phyloP scores from a whole-genome alignment of 192 early-diverging fungal species.

The Coemansia sp. region DNA sequence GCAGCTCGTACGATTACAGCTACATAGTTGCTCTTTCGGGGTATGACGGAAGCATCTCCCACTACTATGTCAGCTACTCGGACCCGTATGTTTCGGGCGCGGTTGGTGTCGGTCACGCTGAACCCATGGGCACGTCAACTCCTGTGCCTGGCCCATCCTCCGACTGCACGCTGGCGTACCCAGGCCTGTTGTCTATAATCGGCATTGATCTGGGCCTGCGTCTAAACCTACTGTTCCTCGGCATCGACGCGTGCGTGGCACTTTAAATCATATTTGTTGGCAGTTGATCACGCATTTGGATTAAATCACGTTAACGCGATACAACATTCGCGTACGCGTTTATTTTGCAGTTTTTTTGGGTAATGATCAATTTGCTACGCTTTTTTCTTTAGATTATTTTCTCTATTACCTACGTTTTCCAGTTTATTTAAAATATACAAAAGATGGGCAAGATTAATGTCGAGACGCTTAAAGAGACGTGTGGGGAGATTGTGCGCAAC shows the following conservation, averaged over 20 bases:
- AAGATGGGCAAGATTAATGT: slow-evolving; percentile 20
- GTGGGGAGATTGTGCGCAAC: slow-evolving; percentile 24
- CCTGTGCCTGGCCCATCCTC: slow-evolving; percentile 7
- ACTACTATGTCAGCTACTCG: slow-evolving; percentile 52
- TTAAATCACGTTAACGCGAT: not conserved
- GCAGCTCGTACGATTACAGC: slow-evolving; percentile 35
- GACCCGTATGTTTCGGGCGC: slow-evolving; percentile 43
- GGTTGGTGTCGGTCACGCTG: slow-evolving; percentile 28
- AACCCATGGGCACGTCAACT: slow-evolving; percentile 24
- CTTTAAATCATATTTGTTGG: slow-evolving; percentile 12
- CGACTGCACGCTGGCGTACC: slow-evolving; percentile 30
- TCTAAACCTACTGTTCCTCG: slow-evolving; percentile 17
- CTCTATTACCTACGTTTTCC: not conserved
- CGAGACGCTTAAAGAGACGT: slow-evolving; percentile 17
- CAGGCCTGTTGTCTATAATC: slow-evolving; percentile 35
- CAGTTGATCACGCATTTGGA: not conserved
- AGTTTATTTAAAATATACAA: too few relatives aligned
- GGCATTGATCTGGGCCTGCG: slow-evolving; percentile 28
- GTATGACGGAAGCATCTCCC: slow-evolving; percentile 35
- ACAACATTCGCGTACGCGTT: too few relatives aligned
- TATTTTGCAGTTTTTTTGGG: too few relatives aligned
- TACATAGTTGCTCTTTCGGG: slow-evolving; percentile 42
- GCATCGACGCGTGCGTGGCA: slow-evolving; percentile 43
- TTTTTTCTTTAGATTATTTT: slow-evolving; percentile 5
- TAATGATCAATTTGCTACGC: too few relatives aligned